Evolutionary conservation across 73 alveolate species (phyloP).

Genomic region (Paramecium biaurelia): DNA sequence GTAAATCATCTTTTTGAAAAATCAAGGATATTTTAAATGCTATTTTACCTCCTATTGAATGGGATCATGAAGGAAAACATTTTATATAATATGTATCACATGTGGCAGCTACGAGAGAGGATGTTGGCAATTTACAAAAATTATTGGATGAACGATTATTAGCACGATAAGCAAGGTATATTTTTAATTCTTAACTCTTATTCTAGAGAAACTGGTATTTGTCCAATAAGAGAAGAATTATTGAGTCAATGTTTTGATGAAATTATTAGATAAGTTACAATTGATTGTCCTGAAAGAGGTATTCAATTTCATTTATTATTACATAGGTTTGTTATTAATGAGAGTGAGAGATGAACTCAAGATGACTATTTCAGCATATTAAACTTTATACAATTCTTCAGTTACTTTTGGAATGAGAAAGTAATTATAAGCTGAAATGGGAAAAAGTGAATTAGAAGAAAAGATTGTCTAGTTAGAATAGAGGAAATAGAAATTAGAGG

Average conservation of each 20-base stretch:
- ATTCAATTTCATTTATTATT: constrained; percentile 69
- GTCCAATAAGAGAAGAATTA: constrained; percentile 94
- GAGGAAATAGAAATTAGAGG: constrained; percentile 82
- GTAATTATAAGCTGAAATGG: constrained; percentile 91
- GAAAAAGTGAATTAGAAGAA: constrained; percentile 89
- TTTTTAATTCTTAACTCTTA: background rate
- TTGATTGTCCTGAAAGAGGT: constrained; percentile 98
- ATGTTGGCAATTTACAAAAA: constrained; percentile 88
- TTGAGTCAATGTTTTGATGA: constrained; percentile 89
- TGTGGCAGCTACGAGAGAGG: constrained; percentile 89
- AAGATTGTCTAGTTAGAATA: constrained; percentile 81
- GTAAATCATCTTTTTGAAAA: constrained; percentile 2
- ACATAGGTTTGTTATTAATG: constrained; percentile 62
- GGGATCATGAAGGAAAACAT: constrained; percentile 92
- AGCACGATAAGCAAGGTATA: constrained; percentile 88
- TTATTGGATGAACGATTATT: constrained; percentile 87
- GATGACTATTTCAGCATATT: constrained; percentile 98
- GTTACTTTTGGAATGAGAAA: constrained; percentile 93
- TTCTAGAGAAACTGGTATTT: constrained; percentile 86
- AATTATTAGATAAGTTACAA: constrained; percentile 94
- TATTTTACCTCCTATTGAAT: constrained; percentile 92
- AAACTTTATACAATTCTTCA: constrained; percentile 92
- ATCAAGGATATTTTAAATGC: constrained; percentile 79
- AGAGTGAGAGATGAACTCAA: constrained; percentile 98
- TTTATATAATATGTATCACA: constrained; percentile 91